Evolutionary conservation across 108 stramenopile genomes (phyloP), one percentile per base, ranked within the genome.

Genomic region (Craspedostauros australis): DNA sequence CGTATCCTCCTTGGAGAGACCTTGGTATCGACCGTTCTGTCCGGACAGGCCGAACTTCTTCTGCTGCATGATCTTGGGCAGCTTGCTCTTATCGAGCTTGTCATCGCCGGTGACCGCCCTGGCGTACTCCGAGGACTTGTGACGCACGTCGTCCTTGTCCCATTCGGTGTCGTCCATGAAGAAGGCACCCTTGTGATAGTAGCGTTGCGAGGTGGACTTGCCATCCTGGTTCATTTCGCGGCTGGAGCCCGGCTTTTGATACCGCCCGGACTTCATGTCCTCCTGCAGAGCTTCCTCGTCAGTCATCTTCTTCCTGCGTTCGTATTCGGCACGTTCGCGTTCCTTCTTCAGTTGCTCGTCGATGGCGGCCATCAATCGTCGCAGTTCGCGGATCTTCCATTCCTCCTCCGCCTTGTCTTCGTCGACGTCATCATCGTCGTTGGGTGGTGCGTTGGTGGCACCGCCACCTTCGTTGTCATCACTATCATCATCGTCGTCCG

Each of bases 101-200:
- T 96, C 95, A 20, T 82, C 84, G 14, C 82, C 89, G 1, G 95
- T 96, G 5, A 91, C 89, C 2, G 78, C 93, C 37, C 51, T 67
- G 2, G 81, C 82, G 56, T 91, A 91, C 28, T 92, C 80, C 19
- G 70, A 68, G 9, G 90, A 91, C 11, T 79, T 72, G 55, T 76
- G 60, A 0, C 98, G 81, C 9, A 97, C 92, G 68, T 97, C 98
- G 47, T 84, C 70, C 50, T 73, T 34, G n/a, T 81, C 57, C 46
- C 91, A 52, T 32, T 91, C 90, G 32, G 89, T 88, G 12, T 96
- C 91, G 53, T 96, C 95, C 94, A 99, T 95, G 66, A 95, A 99
- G 59, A 95, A 99, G n/a, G 94, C 96, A 5, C 98, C 98, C 40
- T 92, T 79, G 62, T 99, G 98, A 70, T 91, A 88, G 55, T 89